phyloP scores from a whole-genome alignment of 805 yeast genomes.

The Candida khao-thaluensis region DNA sequence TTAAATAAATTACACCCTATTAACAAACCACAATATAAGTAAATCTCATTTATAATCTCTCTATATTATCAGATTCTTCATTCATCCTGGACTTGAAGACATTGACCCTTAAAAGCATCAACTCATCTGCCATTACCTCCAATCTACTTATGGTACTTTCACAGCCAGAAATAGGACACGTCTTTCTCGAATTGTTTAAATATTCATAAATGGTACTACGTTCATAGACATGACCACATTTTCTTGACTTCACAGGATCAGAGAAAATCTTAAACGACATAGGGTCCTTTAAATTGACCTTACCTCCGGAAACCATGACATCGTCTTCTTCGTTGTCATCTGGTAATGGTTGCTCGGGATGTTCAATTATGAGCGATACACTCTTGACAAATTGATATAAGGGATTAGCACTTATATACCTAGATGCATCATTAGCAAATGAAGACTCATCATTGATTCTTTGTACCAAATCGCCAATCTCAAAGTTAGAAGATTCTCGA shows the following conservation, averaged over 20 bases:
- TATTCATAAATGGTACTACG: constrained; percentile 38
- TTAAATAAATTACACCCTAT: no score
- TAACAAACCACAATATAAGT: no score
- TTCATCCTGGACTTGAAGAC: constrained; percentile 5
- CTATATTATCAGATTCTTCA: constrained; percentile 4
- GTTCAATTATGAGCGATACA: constrained; percentile 47
- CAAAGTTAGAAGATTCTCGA: neutral
- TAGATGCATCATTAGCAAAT: neutral
- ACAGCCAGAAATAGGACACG: constrained; percentile 66
- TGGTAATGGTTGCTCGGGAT: constrained; percentile 66
- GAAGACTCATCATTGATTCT: neutral
- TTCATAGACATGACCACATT: constrained; percentile 67
- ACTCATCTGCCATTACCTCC: constrained; percentile 46
- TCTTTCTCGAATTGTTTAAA: constrained; percentile 16
- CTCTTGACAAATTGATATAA: constrained; percentile 35
- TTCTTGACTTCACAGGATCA: constrained; percentile 53
- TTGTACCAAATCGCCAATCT: constrained; percentile 7
- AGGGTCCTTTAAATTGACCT: constrained; percentile 66
- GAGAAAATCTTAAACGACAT: constrained; percentile 52
- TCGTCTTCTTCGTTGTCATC: constrained; percentile 53
- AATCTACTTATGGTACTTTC: constrained; percentile 27
- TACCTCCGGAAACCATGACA: constrained; percentile 67
- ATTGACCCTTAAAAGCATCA: constrained; percentile 55
- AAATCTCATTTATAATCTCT: neutral
- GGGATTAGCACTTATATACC: neutral